Percentiles rank a stretch among this genome's conserved stretches.
Evolutionary conservation across 345 rosid species (phyloP).

Genomic region (Garcia nutans): DNA sequence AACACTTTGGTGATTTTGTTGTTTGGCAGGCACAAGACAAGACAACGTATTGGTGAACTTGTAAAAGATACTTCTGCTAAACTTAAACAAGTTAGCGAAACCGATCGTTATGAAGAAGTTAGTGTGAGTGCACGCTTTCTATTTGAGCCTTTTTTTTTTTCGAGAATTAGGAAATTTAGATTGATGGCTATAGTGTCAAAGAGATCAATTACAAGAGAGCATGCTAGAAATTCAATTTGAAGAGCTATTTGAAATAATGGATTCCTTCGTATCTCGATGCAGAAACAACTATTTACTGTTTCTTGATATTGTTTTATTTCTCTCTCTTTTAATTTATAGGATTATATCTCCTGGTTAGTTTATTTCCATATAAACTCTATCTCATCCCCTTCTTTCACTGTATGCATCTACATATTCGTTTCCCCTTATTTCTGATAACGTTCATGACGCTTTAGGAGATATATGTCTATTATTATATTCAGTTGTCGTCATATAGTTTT

Average conservation of each 20-base stretch:
- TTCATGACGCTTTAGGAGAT: neutral
- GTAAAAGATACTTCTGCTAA: conserved; percentile 67
- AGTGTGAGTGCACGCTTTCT: conserved; percentile 37
- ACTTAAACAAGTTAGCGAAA: conserved; percentile 69
- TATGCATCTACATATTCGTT: neutral
- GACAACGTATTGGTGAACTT: conserved; percentile 56
- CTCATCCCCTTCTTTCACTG: neutral
- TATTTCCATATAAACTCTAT: neutral
- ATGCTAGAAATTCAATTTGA: neutral
- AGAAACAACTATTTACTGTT: neutral
- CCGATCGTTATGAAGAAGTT: conserved; percentile 48
- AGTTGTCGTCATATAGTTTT: neutral
- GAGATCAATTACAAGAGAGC: neutral
- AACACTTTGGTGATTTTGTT: neutral
- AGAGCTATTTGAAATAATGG: neutral
- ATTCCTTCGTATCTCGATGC: neutral
- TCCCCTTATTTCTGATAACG: neutral
- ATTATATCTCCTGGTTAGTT: neutral
- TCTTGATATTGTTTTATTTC: neutral
- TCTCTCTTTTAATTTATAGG: neutral
- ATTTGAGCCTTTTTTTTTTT: neutral
- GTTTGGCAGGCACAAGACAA: conserved; percentile 55
- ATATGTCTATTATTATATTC: neutral
- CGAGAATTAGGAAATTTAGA: neutral
- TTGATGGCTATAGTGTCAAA: neutral